Evolutionary conservation across 306 rosid genomes (phyloP).

Genomic region (Pterocarpus macrocarpus): DNA sequence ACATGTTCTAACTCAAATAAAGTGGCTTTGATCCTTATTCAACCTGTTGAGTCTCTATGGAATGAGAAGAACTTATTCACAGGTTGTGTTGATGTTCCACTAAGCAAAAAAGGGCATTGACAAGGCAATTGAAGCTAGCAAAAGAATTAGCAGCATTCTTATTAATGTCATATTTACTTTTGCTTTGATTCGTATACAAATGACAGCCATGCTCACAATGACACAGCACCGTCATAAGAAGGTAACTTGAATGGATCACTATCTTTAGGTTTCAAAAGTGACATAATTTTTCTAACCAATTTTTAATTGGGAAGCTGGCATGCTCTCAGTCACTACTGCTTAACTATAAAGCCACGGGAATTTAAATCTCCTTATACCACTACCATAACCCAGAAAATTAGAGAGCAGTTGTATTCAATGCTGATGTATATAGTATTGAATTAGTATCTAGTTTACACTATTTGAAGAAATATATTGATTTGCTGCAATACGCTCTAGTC

Average conservation of each 20-base stretch:
- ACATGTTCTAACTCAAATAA: conserved; percentile 60
- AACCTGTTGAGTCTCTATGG: conserved; percentile 92
- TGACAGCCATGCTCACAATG: conserved; percentile 99
- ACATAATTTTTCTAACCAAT: background rate
- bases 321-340: background rate
- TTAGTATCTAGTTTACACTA: background rate
- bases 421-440: background rate
- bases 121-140: conserved; percentile 94
- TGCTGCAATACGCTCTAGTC: background rate
- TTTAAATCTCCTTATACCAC: conserved; percentile 1
- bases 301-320: background rate
- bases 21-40: conserved; percentile 79
- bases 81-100: conserved; percentile 93
- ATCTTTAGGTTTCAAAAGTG: conserved; percentile 5
- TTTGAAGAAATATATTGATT: conserved; percentile 23
- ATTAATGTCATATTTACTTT: conserved; percentile 87
- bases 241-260: conserved; percentile 54
- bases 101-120: conserved; percentile 82
- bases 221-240: conserved; percentile 89
- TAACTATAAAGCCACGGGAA: conserved; percentile 4
- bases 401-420: background rate
- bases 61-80: conserved; percentile 91
- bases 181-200: conserved; percentile 87
- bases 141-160: conserved; percentile 90
- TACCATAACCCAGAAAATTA: background rate